Percentiles rank a stretch among this genome's conserved stretches.
phyloP scores from a whole-genome alignment of 192 early-diverging fungal genomes.

The Phlyctochytrium arcticum region DNA sequence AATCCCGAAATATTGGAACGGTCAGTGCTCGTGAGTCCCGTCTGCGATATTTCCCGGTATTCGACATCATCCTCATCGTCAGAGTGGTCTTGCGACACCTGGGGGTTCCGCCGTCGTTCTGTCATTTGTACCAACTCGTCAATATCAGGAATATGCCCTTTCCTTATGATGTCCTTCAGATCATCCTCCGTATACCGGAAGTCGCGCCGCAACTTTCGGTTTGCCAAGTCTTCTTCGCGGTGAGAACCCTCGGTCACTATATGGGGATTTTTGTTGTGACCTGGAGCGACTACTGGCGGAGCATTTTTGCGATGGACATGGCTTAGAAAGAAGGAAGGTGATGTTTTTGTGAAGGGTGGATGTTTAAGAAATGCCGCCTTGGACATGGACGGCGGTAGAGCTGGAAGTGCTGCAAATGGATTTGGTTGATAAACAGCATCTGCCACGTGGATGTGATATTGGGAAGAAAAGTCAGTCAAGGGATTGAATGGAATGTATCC shows the following conservation, averaged over 20 bases:
- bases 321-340: conserved; percentile 14
- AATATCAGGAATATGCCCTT: conserved; percentile 35
- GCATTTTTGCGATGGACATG: conserved; percentile 22
- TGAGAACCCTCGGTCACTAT: conserved; percentile 9
- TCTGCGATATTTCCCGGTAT: background rate
- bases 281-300: conserved; percentile 5
- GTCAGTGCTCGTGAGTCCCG: background rate
- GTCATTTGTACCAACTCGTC: conserved; percentile 36
- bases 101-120: conserved; percentile 7
- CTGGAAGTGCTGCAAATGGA: background rate
- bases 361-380: background rate
- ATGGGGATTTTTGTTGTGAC: conserved; percentile 8
- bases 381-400: background rate
- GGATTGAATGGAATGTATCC: conserved; percentile 31
- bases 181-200: conserved; percentile 49
- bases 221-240: background rate
- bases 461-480: background rate
- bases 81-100: background rate
- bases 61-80: conserved; percentile 1
- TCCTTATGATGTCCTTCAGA: conserved; percentile 40
- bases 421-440: conserved; percentile 16
- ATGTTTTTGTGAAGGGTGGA: background rate
- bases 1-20: conserved; percentile 6
- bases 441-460: conserved; percentile 17
- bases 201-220: conserved; percentile 24